Percentiles rank a stretch among this genome's conserved stretches.
Conservation (phyloP, 2,329 filamentous ascomycete genomes). For the Colletotrichum camelliae region DNA sequence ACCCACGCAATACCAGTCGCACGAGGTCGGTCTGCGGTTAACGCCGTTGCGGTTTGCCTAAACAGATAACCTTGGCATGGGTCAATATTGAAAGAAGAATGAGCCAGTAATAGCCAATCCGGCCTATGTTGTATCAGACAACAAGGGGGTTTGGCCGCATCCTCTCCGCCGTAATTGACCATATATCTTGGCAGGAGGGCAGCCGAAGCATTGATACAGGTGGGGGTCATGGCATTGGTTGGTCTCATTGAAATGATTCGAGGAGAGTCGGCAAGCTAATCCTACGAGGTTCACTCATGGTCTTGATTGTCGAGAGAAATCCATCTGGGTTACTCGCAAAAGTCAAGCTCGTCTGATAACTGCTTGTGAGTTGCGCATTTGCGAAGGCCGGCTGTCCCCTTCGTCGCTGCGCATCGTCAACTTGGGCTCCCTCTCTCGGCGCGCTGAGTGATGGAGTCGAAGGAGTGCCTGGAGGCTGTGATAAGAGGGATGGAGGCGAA, state of each 20-base stretch:
- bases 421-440: background rate
- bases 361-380: background rate
- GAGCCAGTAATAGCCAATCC: background rate
- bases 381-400: background rate
- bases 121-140: background rate
- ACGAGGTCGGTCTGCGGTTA: background rate
- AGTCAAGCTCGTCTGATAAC: background rate
- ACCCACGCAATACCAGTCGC: background rate
- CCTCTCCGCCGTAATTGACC: background rate
- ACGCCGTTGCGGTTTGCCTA: background rate
- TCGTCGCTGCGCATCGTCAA: background rate
- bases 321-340: background rate
- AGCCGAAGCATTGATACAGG: background rate
- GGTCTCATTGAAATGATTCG: background rate
- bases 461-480: background rate
- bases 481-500: background rate
- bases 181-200: background rate
- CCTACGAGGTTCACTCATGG: background rate
- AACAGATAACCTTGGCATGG: background rate
- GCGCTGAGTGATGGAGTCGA: background rate
- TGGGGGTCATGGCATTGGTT: background rate
- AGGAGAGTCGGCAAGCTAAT: background rate
- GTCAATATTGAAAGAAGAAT: background rate
- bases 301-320: background rate
- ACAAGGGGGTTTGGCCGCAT: background rate